Evolutionary conservation across 1,139 yeast species (phyloP), one percentile per base, ranked within the genome.

Genomic region (Lodderomyces beijingensis): DNA sequence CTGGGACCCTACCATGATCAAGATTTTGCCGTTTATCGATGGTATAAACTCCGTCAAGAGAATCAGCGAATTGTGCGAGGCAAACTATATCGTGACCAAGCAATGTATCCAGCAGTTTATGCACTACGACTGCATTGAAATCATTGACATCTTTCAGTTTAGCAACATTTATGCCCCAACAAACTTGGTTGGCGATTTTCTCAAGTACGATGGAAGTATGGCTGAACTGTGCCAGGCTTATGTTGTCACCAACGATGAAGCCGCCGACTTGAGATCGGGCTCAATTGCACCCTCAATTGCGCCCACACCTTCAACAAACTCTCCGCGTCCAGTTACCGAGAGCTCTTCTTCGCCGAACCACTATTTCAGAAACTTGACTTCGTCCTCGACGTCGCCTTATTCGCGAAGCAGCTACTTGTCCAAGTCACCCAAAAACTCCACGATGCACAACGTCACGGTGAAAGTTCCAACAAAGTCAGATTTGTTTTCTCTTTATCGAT

Each of bases 1-100:
- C 47, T 91, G 98, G 97, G 98, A 91, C 52, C 96, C 97, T 1
- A 91, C 97, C 2, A 83, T 91, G 93, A 66, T 87, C 27, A 82
- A 83, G 44, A 84, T 91, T 21, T 60, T 87, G 10, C 96, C 96
- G 0, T 83, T 69, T 45, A 86, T 91, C 29, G 77, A 93, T 50
- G 98, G 99, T 1, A 67, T 88, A 31, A 89, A 91, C 51, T 85
- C 94, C 2, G 77, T 91, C 13, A 71, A 77, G 26, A 73, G 75
- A 39, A 89, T 93, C 25, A 77, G 96, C 25, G 77, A 78, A 38
- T 54, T 88, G 30, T 88, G 96, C 1, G 79, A 85, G 45, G 84
- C 96, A 16, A 93, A 88, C 48, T 82, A 80, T 43, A 62, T 71
- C 12, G 63, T 91, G 33, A 87, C 95, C 4, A 77, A 80, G 34